These are phyloP conservation scores for Spirogloea muscicola DNA, from an alignment of 139 green algal genomes.

Conservation along the genomic window DNA sequence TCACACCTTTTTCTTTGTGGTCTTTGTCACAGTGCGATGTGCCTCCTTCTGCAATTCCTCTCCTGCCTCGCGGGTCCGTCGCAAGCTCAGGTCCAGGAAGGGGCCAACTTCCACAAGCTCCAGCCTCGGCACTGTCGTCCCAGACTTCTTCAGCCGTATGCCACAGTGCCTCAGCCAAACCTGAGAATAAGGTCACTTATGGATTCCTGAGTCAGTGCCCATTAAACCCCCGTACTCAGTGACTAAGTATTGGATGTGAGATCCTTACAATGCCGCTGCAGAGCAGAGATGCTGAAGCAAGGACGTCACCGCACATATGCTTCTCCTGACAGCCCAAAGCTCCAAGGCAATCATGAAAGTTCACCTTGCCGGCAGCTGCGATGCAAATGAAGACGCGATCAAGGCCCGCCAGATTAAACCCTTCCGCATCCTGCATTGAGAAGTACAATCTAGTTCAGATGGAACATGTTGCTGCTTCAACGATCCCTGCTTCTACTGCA, in stretches of 20 bases:
- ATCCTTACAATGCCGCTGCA: too few species aligned
- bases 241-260: too few species aligned
- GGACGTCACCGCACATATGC: too few species aligned
- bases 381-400: constrained; percentile 38
- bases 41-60: constrained; percentile 80
- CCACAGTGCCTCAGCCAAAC: constrained; percentile 38
- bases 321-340: too few species aligned
- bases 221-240: too few species aligned
- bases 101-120: constrained; percentile 83
- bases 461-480: too few species aligned
- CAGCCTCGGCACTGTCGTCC: constrained; percentile 59
- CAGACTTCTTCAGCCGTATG: constrained; percentile 42
- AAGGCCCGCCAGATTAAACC: constrained; percentile 28
- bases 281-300: too few species aligned
- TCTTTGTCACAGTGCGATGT: neutral
- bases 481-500: neutral
- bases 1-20: neutral
- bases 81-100: constrained; percentile 65
- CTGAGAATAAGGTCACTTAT: too few species aligned
- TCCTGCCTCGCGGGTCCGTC: constrained; percentile 59
- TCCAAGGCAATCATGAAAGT: too few species aligned
- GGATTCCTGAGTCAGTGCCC: too few species aligned
- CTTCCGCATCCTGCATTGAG: constrained; percentile 11
- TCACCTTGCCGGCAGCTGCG: constrained; percentile 1
- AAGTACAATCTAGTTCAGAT: neutral